Base-by-base conservation (phyloP, 2,329 filamentous ascomycete species). In the Penicillium sp. region DNA sequence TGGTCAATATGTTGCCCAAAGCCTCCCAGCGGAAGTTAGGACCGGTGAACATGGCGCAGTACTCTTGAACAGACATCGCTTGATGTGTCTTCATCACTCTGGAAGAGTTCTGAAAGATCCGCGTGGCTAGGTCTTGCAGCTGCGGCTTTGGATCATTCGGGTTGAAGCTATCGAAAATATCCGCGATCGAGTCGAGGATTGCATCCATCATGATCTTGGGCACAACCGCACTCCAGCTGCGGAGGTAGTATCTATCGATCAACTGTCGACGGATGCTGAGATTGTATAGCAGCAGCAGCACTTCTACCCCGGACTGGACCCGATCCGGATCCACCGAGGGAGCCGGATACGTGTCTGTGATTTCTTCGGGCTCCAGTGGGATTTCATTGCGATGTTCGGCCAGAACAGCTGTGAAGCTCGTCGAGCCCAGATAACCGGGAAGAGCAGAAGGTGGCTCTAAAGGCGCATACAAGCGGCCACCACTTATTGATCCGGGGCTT, bases 21-120 rank as follows among this genome's bases (percentile, higher is more conserved):
- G 70, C 70, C 43, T 76, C 74, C 73, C 74, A 76, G 10, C 74
- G 69, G 22, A 69, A 57, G 41, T 71, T 71, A 4, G 56, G 42
- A 5, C 61, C 66, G 1, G 62, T 66, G 31, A 69, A 66, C 0
- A 64, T 61, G 5, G 55, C 51, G 40, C 58, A 65, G 43, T 71
- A 71, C 8, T 70, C 65, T n/a, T 65, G 55, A 2, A 65, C 52
- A 2, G 63, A 66, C 67, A 69, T 70, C 0, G 56, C 52, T 27
- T 54, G 53, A 40, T 67, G 58, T 1, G 58, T 58, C 2, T 49
- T 53, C 54, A 70, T 46, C 5, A 63, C 60, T 5, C 60, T 54
- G 10, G 64, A 65, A 2, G 68, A 63, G 52, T 67, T 68, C n/a
- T 61, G 63, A 40, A 67, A 69, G 22, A 70, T 62, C 44, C 58